These are phyloP conservation scores for Lactarius indigo DNA, from an alignment of 768 basidiomycete species.

Conservation along the genomic window DNA sequence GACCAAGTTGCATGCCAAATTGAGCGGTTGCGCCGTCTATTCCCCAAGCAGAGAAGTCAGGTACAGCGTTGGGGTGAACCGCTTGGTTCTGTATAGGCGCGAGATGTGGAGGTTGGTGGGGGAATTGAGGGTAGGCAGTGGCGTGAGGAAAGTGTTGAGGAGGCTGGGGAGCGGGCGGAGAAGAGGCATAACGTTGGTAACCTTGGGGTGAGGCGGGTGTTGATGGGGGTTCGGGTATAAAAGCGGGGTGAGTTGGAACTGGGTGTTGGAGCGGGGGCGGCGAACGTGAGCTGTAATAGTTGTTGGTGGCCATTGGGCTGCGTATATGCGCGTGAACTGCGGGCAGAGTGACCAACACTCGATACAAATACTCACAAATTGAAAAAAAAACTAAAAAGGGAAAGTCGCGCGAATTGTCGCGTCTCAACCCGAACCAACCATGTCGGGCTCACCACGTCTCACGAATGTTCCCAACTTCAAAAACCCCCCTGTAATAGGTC, in stretches of 20 bases:
- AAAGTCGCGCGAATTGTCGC: not conserved
- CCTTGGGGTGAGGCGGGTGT: constrained; percentile 72
- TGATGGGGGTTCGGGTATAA: constrained; percentile 77
- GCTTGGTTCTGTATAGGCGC: constrained; percentile 16
- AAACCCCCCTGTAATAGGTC: constrained; percentile 78
- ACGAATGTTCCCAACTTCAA: constrained; percentile 77
- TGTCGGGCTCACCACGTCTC: constrained; percentile 29
- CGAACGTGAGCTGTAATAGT: constrained; percentile 45
- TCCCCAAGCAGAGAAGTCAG: constrained; percentile 72
- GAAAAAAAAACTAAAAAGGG: not conserved
- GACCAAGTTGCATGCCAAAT: constrained; percentile 94
- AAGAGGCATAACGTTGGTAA: constrained; percentile 69
- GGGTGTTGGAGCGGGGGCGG: constrained; percentile 85
- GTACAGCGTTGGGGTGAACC: constrained; percentile 26
- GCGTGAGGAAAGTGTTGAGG: constrained; percentile 35
- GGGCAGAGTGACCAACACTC: not conserved
- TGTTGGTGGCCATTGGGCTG: constrained; percentile 12
- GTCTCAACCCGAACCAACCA: not conserved
- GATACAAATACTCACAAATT: constrained; percentile 14
- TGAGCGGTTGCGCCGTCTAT: constrained; percentile 92
- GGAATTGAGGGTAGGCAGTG: constrained; percentile 47
- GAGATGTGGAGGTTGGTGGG: constrained; percentile 40
- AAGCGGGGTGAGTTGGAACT: constrained; percentile 82
- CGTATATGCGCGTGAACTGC: not conserved
- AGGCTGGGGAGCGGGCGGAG: constrained; percentile 41